phyloP scores from a whole-genome alignment of 78 protist genomes.

The Tieghemostelium lacteum region DNA sequence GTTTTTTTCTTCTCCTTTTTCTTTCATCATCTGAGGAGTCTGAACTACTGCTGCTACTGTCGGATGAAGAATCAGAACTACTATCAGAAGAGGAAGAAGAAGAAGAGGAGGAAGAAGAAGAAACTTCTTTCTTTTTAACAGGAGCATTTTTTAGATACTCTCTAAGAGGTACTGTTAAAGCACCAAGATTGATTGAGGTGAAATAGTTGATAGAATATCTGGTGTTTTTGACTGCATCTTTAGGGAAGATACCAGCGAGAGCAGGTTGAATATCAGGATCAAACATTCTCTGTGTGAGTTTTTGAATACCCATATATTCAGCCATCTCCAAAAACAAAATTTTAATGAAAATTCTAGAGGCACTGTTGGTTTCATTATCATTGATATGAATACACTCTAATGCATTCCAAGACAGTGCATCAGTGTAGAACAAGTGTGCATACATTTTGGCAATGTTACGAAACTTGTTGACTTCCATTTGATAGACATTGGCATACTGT shows the following conservation, averaged over 20 bases:
- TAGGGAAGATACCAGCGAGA: conserved; percentile 89
- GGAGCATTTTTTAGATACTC: conserved; percentile 89
- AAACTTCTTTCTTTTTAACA: conserved; percentile 18
- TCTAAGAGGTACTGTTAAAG: conserved; percentile 88
- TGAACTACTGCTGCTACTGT: neutral
- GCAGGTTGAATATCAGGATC: conserved; percentile 77
- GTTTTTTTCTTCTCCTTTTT: conserved; percentile 11
- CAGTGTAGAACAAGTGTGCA: conserved; percentile 86
- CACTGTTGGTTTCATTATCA: conserved; percentile 93
- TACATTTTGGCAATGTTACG: conserved; percentile 87
- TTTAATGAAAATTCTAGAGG: conserved; percentile 97
- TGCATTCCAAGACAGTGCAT: conserved; percentile 83
- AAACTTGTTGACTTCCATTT: conserved; percentile 94
- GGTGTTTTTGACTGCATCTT: conserved; percentile 92
- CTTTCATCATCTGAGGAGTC: neutral
- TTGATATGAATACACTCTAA: conserved; percentile 76
- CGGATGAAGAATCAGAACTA: conserved; percentile 4
- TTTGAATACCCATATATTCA: conserved; percentile 91
- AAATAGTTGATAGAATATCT: conserved; percentile 98
- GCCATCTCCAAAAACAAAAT: conserved; percentile 92
- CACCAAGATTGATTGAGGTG: conserved; percentile 95
- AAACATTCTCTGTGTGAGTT: conserved; percentile 74
- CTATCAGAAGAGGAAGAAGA: neutral
- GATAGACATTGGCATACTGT: conserved; percentile 90
- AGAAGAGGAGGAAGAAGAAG: neutral